A percentile compares a stretch with the other conserved stretches of the same genome.
These are phyloP conservation scores for Penicillium psychrosexuale DNA, from an alignment of 2,329 filamentous ascomycete genomes.

Conservation along the genomic window DNA sequence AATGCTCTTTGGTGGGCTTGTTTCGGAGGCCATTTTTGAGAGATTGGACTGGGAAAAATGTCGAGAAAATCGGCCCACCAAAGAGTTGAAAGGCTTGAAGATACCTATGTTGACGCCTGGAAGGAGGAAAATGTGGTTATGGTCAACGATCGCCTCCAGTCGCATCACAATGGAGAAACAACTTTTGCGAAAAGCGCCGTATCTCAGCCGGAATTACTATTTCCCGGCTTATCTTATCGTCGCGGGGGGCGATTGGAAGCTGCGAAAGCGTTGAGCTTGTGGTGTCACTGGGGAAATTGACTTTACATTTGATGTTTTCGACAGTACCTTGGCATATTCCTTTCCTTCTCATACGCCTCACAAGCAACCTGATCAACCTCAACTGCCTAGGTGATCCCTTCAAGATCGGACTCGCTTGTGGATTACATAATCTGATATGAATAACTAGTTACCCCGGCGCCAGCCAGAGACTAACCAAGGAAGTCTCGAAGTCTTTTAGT, in stretches of 20 bases:
- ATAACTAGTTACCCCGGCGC: not conserved
- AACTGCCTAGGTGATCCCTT: not conserved
- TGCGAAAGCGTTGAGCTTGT: not conserved
- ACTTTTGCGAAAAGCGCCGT: conserved; percentile 23
- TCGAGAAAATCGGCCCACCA: conserved; percentile 26
- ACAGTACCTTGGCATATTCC: too few species aligned
- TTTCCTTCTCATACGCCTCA: not conserved
- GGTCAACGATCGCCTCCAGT: conserved; percentile 6
- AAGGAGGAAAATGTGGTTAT: conserved; percentile 3
- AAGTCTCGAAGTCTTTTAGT: not conserved
- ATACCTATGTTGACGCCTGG: conserved; percentile 32
- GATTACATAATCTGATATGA: conserved; percentile 6
- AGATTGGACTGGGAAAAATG: conserved; percentile 4
- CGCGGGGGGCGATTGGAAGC: not conserved
- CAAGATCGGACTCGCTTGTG: not conserved
- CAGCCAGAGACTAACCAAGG: not conserved
- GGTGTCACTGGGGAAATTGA: too few species aligned
- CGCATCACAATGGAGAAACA: conserved; percentile 3
- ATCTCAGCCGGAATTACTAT: conserved; percentile 26
- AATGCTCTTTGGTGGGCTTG: conserved; percentile 16
- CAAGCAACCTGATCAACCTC: not conserved
- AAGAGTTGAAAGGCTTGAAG: conserved; percentile 24
- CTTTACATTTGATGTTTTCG: not conserved
- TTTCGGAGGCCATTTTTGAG: conserved; percentile 28
- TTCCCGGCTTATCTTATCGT: conserved; percentile 32